phyloP scores from a whole-genome alignment of 2,329 filamentous ascomycete genomes.

The Nothomitra cinnamomea region DNA sequence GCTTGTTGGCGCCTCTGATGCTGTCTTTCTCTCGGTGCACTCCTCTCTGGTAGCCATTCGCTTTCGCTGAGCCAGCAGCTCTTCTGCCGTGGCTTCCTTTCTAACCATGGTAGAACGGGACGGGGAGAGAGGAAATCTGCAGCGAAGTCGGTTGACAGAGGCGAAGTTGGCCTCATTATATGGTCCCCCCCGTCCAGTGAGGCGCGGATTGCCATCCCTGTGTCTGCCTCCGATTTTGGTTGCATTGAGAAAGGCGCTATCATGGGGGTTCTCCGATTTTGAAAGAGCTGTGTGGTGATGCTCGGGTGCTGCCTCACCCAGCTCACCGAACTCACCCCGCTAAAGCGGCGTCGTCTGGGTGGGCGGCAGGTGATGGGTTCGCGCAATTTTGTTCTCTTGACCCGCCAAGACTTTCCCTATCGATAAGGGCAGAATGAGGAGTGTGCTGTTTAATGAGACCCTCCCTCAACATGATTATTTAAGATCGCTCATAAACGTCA shows the following conservation, averaged over 20 bases:
- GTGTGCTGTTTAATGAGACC: no score
- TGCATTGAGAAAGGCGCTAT: background rate
- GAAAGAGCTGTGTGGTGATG: conserved; percentile 1
- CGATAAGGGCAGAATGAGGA: no score
- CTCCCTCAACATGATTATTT: no score
- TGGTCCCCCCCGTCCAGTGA: no score
- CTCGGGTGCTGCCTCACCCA: background rate
- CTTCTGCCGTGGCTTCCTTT: background rate
- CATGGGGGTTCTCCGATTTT: background rate
- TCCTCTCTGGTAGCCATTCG: background rate
- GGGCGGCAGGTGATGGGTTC: background rate
- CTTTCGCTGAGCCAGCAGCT: background rate
- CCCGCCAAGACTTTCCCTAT: background rate
- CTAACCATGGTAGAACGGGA: background rate
- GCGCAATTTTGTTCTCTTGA: conserved; percentile 1
- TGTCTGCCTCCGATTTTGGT: no score
- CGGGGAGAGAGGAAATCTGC: no score
- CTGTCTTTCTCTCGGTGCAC: background rate
- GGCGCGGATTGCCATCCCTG: no score
- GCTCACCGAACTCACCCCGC: background rate
- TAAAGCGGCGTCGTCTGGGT: background rate
- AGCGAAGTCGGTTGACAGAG: no score
- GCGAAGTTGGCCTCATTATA: no score
- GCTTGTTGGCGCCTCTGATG: background rate
- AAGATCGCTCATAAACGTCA: no score